phyloP scores from a whole-genome alignment of 2,329 filamentous ascomycete species.

The Diatrype stigma region DNA sequence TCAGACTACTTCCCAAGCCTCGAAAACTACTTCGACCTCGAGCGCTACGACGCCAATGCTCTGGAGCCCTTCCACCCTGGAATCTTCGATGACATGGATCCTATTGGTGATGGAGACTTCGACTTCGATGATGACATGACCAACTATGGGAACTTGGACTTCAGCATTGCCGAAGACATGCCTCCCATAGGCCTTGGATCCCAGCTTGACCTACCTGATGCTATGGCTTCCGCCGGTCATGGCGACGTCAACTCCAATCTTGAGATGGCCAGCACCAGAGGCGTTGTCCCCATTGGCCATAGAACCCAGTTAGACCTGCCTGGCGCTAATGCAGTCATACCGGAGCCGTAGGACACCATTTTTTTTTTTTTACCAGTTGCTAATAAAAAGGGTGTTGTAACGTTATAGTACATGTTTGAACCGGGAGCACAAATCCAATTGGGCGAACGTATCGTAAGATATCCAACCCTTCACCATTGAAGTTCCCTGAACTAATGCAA shows the following conservation, averaged over 20 bases:
- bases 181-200: background rate
- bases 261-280: too few relatives aligned
- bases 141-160: background rate
- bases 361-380: conserved; percentile 28
- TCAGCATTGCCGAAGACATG: background rate
- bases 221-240: background rate
- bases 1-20: conserved; percentile 14
- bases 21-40: conserved; percentile 8
- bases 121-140: background rate
- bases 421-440: background rate
- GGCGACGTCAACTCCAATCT: background rate
- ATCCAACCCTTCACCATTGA: background rate
- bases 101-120: background rate
- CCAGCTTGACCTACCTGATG: background rate
- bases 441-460: background rate
- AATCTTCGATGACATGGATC: background rate
- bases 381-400: conserved; percentile 28
- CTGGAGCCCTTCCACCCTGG: background rate
- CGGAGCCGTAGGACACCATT: conserved; percentile 22
- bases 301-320: conserved; percentile 6
- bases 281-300: background rate
- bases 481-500: too few relatives aligned
- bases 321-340: conserved; percentile 10
- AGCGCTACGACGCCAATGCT: conserved; percentile 1
- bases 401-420: background rate